Evolutionary conservation across 2,329 filamentous ascomycete species (phyloP), one percentile per base, ranked within the genome.

Genomic region (Apiospora rasikravindrae): DNA sequence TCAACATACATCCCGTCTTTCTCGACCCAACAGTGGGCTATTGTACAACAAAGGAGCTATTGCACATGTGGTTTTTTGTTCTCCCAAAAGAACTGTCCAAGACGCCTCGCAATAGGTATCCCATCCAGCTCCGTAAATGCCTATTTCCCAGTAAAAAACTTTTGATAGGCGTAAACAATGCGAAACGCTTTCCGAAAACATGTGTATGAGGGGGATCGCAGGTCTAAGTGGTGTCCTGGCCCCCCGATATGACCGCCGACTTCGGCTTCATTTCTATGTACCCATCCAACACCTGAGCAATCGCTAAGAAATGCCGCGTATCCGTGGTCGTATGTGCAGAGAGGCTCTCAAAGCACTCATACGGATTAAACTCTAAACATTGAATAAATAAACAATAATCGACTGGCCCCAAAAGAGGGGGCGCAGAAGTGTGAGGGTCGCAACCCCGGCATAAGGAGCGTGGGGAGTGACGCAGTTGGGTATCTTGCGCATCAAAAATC

Each of bases 301-400:
- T 40, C 45, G 68, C 29, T 26, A 69, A 69, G 37, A 69, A 69
- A 69, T 42, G 47, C 45, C 40, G 29, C 68, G 47, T 51, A 44
- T 57, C 49, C 45, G 47, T 69, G 29, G 47, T 51, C 47, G 47
- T 57, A 69, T 51, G 45, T 69, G 68, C 68, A 42, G 16, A 16
- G 37, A 40, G 45, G n/a, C 68, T 53, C 68, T 40, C 68, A 14
- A 26, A 40, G 45, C 45, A 40, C 37, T 26, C 29, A 69, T 53
- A 53, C 45, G 45, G 71, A 37, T 40, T 47, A 67, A 64, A 64
- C 67, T 72, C 44, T 66, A 70, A 53, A 42, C 45, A 67, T 69
- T 69, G 37, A 57, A 67, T 49, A 51, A 67, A 72, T 69, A 70
- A 70, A 70, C 57, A 72, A 67, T 72, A 70, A 42, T 49, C 67